Evolutionary conservation across 208 protist genomes (phyloP), one percentile per base, ranked within the genome.

Genomic region (Angomonas deanei): DNA sequence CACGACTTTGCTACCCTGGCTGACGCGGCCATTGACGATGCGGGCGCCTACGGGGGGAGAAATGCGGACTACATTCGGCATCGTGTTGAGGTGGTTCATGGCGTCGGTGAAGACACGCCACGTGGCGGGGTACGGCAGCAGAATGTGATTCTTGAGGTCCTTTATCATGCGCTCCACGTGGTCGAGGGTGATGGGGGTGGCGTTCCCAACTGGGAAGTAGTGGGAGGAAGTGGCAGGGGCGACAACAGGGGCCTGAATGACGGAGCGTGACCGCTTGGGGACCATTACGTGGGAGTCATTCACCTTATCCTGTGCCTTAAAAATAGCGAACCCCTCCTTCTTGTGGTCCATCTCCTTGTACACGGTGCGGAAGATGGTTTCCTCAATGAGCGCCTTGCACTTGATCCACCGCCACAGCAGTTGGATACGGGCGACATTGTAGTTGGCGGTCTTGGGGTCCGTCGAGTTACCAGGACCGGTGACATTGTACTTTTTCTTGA

Each of bases 331-430:
- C 27, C 83, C 82, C 66, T 94, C 84, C 66, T 91, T 91, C 62
- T 89, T 94, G 19, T 88, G 76, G 61, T 94, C 82, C 82, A 91
- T 92, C 70, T 94, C 84, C 66, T 89, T 92, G 64, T 87, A 87
- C 13, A 87, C 83, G 27, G 80, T 70, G 32, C 86, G 80, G 67
- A 91, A 93, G 50, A 93, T 79, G 2, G 74, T 76, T 61, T 93
- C 83, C 72, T 93, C 86, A 32, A 93, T 79, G 52, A 86, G 60
- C 23, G 59, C 78, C 50, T 83, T 88, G 66, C 74, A 77, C 74
- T 93, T 93, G 28, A 87, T 74, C 84, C 86, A 93, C 17, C 80
- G 77, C 86, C 86, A 93, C 31, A 93, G 79, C 30, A 89, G 74
- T 76, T 93, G 86, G 19, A 90, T 84, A 26, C 79, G 78, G 23